These are phyloP conservation scores for Monascus purpureus DNA, from an alignment of 495 filamentous ascomycete genomes.

Conservation along the genomic window DNA sequence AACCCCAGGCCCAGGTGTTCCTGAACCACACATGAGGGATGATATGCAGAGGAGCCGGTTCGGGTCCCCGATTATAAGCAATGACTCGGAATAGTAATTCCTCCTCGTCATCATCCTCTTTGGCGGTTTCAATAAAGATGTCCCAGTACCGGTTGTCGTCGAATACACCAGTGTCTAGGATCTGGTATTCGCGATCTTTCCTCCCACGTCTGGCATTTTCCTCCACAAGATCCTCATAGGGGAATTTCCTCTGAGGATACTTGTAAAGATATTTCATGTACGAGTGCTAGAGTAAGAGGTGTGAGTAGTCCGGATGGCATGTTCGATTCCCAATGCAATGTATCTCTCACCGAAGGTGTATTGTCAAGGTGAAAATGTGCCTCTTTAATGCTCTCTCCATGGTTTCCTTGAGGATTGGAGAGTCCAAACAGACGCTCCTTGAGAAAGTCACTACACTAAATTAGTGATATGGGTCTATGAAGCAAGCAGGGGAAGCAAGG, in stretches of 20 bases:
- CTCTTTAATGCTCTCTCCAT: slow-evolving; percentile 94
- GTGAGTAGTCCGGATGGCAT: slow-evolving; percentile 3
- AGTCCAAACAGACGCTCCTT: slow-evolving; percentile 92
- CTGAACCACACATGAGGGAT: slow-evolving; percentile 93
- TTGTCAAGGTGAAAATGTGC: slow-evolving; percentile 94
- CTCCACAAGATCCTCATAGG: slow-evolving; percentile 72
- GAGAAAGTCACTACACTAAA: slow-evolving; percentile 54
- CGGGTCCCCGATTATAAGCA: slow-evolving; percentile 87
- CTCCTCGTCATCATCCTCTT: slow-evolving; percentile 77
- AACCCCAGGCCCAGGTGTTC: slow-evolving; percentile 91
- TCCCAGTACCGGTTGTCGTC: slow-evolving; percentile 93
- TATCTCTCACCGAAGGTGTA: slow-evolving; percentile 43
- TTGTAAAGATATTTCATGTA: slow-evolving; percentile 99
- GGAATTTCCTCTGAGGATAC: slow-evolving; percentile 82
- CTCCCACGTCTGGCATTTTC: slow-evolving; percentile 68
- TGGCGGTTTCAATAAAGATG: slow-evolving; percentile 91
- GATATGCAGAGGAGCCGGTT: slow-evolving; percentile 82
- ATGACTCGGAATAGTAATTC: slow-evolving; percentile 91
- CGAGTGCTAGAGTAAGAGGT: slow-evolving; percentile 51
- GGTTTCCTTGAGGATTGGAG: slow-evolving; percentile 90
- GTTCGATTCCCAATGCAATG: slow-evolving; percentile 1
- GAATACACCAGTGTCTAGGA: slow-evolving; percentile 83
- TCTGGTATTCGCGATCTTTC: slow-evolving; percentile 74
- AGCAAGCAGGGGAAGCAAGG: not conserved
- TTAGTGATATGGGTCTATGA: too few relatives aligned